phyloP scores from a whole-genome alignment of 371 early-diverging fungal species.

The Saksenaea oblongispora region DNA sequence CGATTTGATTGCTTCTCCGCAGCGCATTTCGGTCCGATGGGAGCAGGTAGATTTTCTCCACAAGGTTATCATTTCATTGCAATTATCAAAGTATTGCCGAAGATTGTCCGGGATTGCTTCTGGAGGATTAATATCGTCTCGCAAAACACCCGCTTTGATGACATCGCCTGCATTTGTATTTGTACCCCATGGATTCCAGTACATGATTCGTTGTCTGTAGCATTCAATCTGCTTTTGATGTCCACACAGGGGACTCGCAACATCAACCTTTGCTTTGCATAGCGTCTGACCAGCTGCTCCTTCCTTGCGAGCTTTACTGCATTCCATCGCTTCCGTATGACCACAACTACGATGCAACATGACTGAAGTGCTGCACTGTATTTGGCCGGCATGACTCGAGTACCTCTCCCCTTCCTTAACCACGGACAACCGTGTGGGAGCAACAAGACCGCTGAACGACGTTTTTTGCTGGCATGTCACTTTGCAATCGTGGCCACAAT shows the following conservation, averaged over 20 bases:
- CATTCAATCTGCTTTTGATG: not conserved
- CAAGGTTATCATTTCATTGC: not conserved
- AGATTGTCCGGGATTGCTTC: not conserved
- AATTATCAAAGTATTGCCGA: not conserved
- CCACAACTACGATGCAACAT: not conserved
- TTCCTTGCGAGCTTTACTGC: not conserved
- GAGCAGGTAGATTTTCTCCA: not conserved
- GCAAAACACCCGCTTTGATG: not conserved
- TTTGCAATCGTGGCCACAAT: not conserved
- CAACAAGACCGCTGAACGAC: not conserved
- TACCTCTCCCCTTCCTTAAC: not conserved
- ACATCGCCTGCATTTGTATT: not conserved
- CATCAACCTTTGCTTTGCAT: not conserved
- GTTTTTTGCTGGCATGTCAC: not conserved
- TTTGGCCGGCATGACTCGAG: not conserved
- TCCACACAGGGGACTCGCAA: not conserved
- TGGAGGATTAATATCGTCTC: not conserved
- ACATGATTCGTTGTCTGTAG: not conserved
- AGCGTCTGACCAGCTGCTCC: not conserved
- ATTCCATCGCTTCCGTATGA: not conserved
- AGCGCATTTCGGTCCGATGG: not conserved
- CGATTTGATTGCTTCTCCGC: not conserved
- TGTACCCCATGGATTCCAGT: not conserved
- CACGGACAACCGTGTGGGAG: not conserved
- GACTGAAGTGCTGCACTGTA: not conserved